Evolutionary conservation across 2,329 filamentous ascomycete species (phyloP), one percentile per base, ranked within the genome.

Genomic region (Fusarium mundagurra): DNA sequence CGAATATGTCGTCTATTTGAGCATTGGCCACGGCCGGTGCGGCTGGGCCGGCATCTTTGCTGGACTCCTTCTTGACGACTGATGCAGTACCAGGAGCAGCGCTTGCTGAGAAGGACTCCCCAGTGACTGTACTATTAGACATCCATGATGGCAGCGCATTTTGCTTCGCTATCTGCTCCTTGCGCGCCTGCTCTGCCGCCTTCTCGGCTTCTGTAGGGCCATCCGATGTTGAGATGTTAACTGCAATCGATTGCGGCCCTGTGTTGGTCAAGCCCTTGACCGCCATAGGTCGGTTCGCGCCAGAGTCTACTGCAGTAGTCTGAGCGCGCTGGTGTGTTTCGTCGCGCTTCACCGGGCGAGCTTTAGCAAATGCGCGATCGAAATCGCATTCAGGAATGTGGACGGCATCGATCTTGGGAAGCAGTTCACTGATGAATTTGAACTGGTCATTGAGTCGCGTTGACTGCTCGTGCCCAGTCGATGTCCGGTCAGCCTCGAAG

Each of bases 381-480:
- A 94, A 94, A 73, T 89, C 92, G 79, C 93, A 92, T 73, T 92
- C 92, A 4, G 94, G 93, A 12, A 97, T 90, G 43, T 90, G 86
- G 11, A 92, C 87, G n/a, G 89, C 86, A 79, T 96, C 94, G 68
- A 97, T 94, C 78, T 92, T 88, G 63, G 92, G 92, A 72, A 97
- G 86, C 61, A 95, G 87, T 66, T 93, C 90, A 64, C 93, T 92
- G 74, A 96, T 91, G 77, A 94, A 94, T 76, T 91, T 92, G 82
- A 96, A 92, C 81, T 96, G 92, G 77, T 91, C 90, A 82, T 96
- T 96, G 77, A 96, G 86, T 53, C 91, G 88, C 29, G 92, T 93
- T 53, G 92, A 92, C 77, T 92, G 90, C 82, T 94, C 92, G 71
- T 93, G 91, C 14, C 92, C 93, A 38, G 92, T 91, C 17, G 91